phyloP scores from a whole-genome alignment of 768 basidiomycete genomes.

The Dendrothele bispora region DNA sequence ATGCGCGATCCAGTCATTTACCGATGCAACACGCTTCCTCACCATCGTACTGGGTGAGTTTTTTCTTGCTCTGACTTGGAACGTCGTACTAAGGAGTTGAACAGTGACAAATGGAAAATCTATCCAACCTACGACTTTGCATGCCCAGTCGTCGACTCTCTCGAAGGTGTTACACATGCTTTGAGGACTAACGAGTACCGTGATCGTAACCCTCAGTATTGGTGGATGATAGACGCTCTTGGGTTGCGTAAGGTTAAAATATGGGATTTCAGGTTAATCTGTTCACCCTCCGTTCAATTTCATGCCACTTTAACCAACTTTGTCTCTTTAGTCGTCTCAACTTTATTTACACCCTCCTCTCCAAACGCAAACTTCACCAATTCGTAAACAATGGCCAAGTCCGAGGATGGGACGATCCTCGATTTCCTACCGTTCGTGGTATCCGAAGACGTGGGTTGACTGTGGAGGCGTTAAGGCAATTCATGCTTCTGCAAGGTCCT shows the following conservation, averaged over 20 bases:
- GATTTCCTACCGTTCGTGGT: constrained; percentile 98
- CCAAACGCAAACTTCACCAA: constrained; percentile 97
- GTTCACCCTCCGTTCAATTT: not conserved
- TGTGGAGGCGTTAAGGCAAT: constrained; percentile 92
- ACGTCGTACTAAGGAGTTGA: constrained; percentile 2
- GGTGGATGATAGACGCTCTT: constrained; percentile 92
- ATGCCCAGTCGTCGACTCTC: constrained; percentile 92
- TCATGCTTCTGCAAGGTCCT: constrained; percentile 94
- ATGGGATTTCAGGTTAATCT: constrained; percentile 96
- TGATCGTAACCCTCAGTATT: constrained; percentile 94
- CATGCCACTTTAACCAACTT: constrained; percentile 6
- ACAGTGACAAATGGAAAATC: constrained; percentile 89
- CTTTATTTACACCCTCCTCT: constrained; percentile 95
- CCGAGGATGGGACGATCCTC: constrained; percentile 97
- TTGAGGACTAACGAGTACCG: constrained; percentile 97
- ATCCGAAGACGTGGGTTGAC: constrained; percentile 96
- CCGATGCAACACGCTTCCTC: constrained; percentile 80
- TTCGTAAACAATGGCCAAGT: constrained; percentile 89
- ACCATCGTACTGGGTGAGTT: constrained; percentile 90
- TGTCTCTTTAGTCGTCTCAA: constrained; percentile 79
- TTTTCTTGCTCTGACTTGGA: not conserved
- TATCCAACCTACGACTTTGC: constrained; percentile 99
- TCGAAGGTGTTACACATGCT: constrained; percentile 97
- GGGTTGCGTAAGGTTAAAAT: constrained; percentile 79
- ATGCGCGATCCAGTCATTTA: constrained; percentile 98